Evolutionary conservation across 805 yeast genomes (phyloP), one percentile per base, ranked within the genome.

Genomic region (Schwanniomyces pseudopolymorphus): DNA sequence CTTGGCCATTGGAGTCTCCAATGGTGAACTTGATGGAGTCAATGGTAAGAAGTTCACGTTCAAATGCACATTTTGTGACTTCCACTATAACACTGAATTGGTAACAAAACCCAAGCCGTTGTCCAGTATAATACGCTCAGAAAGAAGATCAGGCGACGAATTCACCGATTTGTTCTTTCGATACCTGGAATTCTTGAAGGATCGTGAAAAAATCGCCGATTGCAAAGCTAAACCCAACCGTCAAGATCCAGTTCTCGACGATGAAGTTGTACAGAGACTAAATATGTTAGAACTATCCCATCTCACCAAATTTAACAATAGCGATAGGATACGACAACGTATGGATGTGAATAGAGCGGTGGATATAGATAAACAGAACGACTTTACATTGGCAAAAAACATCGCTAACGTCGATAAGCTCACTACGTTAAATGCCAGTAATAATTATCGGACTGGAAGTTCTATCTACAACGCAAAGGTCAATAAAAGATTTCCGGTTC

Each of bases 21-120:
- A 56, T 36, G 35, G 39, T 9, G 20, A 44, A 11, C 39, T 49
- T 27, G 55, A 56, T 10, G 38, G 20, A 38, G 55, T 11, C 43
- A 51, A 14, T 11, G 70, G 70, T 2, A 76, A 74, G 50, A 44
- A 59, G 2, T 77, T 77, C 48, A 44, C 42, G 6, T 74, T 78
- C 44, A 51, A 49, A 11, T 78, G 83, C 55, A 49, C 52, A 3
- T 53, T 45, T 41, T 70, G 79, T 49, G 39, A 46, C 2, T 78
- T 68, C 59, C 24, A 10, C 0, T 77, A 65, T 46, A 45, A 52
- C 14, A 71, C 81, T 0, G 66, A 63, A 1, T 45, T 67, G 4
- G 63, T 76, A 6, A 56, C 59, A 17, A 73, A 65, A 44, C 81
- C 81, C 1, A 71, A 64, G 40, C 63, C 80, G 5, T 49, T 78